Percentiles rank a stretch among this genome's conserved stretches.
phyloP scores from a whole-genome alignment of 371 early-diverging fungal genomes.

The Saksenaea oblongispora region DNA sequence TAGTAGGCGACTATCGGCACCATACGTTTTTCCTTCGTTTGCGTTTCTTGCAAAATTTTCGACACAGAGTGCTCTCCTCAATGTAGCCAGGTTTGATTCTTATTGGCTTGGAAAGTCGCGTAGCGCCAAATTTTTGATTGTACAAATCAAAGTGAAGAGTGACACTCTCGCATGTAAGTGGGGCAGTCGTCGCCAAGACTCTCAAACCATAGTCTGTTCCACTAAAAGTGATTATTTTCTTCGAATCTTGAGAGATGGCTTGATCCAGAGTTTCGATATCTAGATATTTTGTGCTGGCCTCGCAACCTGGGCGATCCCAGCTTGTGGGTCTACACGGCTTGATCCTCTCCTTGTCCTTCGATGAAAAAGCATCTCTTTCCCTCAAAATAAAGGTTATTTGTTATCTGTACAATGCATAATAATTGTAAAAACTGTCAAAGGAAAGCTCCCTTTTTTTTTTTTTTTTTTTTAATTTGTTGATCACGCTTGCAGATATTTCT shows the following conservation, averaged over 20 bases:
- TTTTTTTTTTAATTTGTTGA: no score
- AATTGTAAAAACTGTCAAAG: no score
- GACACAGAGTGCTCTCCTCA: background rate
- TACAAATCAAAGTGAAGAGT: background rate
- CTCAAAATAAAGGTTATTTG: no score
- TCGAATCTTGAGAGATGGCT: no score
- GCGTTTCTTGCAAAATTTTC: background rate
- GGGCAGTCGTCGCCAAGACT: background rate
- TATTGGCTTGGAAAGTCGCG: background rate
- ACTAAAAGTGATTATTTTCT: background rate
- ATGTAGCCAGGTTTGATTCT: background rate
- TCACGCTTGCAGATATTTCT: no score
- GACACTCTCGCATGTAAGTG: background rate
- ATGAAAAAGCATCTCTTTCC: no score
- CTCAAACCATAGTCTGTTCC: background rate
- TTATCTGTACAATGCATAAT: no score
- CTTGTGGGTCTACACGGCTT: background rate
- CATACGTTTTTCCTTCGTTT: background rate
- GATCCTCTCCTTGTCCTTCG: background rate
- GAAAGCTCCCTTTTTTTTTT: no score
- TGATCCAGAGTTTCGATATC: background rate
- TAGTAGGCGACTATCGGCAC: background rate
- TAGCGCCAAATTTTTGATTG: background rate
- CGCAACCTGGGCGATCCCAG: constrained; percentile 1
- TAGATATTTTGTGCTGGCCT: background rate